These are phyloP conservation scores for Trypanosoma lewisi DNA, from an alignment of 208 protist genomes.

Conservation along the genomic window DNA sequence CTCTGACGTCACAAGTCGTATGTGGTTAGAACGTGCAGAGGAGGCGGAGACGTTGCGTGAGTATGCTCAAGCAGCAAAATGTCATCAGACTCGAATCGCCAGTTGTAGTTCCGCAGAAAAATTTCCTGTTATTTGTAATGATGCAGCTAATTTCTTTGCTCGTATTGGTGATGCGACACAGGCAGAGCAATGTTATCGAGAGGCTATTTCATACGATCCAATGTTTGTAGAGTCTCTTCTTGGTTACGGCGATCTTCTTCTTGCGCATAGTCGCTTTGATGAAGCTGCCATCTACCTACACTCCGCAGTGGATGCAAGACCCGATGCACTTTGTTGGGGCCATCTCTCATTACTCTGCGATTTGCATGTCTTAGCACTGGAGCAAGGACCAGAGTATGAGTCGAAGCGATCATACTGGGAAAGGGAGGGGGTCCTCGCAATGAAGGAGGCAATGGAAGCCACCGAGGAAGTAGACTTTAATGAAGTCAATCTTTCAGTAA, in stretches of 20 bases:
- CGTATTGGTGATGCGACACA: constrained; percentile 67
- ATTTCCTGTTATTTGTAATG: constrained; percentile 52
- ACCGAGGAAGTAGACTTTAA: constrained; percentile 22
- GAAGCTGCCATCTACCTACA: constrained; percentile 90
- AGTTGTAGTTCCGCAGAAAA: constrained; percentile 18
- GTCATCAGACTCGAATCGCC: constrained; percentile 78
- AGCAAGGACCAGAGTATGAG: constrained; percentile 42
- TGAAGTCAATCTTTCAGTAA: constrained; percentile 31
- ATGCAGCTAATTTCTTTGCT: constrained; percentile 79
- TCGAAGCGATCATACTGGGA: constrained; percentile 47
- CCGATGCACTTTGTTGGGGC: constrained; percentile 61
- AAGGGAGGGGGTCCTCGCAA: constrained; percentile 49
- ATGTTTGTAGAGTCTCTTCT: constrained; percentile 52
- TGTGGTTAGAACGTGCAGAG: constrained; percentile 68
- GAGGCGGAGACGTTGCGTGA: constrained; percentile 81
- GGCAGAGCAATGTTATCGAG: constrained; percentile 89
- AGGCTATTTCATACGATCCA: constrained; percentile 77
- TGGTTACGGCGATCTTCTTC: constrained; percentile 80
- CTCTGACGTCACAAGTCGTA: neutral
- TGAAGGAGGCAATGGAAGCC: constrained; percentile 44
- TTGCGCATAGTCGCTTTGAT: constrained; percentile 65
- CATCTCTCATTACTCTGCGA: constrained; percentile 66
- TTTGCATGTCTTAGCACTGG: constrained; percentile 43
- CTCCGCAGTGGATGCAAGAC: constrained; percentile 55
- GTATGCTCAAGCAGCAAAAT: constrained; percentile 50